Evolutionary conservation across 495 filamentous ascomycete species (phyloP).

Genomic region (Geoglossum glabrum): DNA sequence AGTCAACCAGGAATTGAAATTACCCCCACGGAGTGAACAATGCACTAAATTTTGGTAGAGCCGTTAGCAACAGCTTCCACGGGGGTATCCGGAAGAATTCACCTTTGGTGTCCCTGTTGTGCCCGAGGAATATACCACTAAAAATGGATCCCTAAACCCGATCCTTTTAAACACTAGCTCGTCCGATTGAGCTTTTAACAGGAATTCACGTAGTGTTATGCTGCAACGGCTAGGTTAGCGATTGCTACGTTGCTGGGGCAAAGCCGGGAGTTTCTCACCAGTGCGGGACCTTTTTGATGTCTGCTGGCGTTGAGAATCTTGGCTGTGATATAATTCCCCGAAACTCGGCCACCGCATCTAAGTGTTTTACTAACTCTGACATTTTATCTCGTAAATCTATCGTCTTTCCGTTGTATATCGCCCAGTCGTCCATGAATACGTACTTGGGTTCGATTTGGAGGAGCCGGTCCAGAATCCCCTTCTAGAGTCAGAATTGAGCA

Average conservation of each 20-base stretch:
- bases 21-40: conserved; percentile 44
- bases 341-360: conserved; percentile 38
- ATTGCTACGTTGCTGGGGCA: not conserved
- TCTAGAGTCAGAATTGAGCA: not conserved
- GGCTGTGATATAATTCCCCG: conserved; percentile 42
- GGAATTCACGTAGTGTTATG: conserved; percentile 31
- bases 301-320: conserved; percentile 37
- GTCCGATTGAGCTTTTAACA: conserved; percentile 21
- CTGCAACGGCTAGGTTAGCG: conserved; percentile 11
- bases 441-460: conserved; percentile 50
- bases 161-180: conserved; percentile 36
- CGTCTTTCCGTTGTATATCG: conserved; percentile 59
- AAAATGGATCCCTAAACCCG: conserved; percentile 46
- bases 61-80: not conserved
- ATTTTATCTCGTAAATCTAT: conserved; percentile 57
- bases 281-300: conserved; percentile 32
- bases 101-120: conserved; percentile 51
- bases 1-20: not conserved
- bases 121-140: conserved; percentile 51
- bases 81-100: not conserved
- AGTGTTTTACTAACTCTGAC: conserved; percentile 37
- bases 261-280: not conserved
- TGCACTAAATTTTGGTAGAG: conserved; percentile 21
- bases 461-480: conserved; percentile 50
- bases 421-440: conserved; percentile 59